A percentile compares a stretch with the other conserved stretches of the same genome.
These are phyloP conservation scores for Amanita subjunquillea DNA, from an alignment of 768 basidiomycete species.

Conservation along the genomic window DNA sequence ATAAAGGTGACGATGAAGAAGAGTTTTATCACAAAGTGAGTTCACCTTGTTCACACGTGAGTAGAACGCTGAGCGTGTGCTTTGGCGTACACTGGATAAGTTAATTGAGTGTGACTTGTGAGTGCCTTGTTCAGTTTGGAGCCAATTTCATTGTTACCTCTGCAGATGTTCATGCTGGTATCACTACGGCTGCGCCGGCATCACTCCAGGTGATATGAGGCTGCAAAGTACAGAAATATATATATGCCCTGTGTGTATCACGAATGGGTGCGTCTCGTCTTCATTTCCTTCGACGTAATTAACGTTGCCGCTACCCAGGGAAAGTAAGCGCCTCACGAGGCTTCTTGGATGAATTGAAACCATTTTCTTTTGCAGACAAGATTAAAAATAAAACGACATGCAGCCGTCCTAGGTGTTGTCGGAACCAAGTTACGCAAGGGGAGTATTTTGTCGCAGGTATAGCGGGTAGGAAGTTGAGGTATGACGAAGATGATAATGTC, in stretches of 20 bases:
- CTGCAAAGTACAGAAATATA: conserved; percentile 20
- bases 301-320: not conserved
- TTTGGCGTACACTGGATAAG: conserved; percentile 8
- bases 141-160: not conserved
- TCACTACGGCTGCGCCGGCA: conserved; percentile 41
- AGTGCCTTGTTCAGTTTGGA: conserved; percentile 3
- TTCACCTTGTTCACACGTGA: not conserved
- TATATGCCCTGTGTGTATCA: conserved; percentile 31
- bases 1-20: conserved; percentile 12
- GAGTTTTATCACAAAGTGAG: conserved; percentile 22
- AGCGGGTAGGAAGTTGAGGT: conserved; percentile 19
- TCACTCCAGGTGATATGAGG: conserved; percentile 25
- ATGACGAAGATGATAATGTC: conserved; percentile 13
- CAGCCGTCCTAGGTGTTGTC: conserved; percentile 19
- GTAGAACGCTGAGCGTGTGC: not conserved
- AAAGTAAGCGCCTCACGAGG: not conserved
- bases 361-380: not conserved
- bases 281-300: not conserved
- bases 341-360: too few species aligned
- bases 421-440: conserved; percentile 5
- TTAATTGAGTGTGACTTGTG: conserved; percentile 19
- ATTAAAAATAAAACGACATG: conserved; percentile 8
- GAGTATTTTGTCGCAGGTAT: conserved; percentile 24
- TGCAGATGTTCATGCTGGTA: conserved; percentile 36
- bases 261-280: conserved; percentile 17